Conservation (phyloP, 768 basidiomycete species). For the Boletus eberwhitei region DNA sequence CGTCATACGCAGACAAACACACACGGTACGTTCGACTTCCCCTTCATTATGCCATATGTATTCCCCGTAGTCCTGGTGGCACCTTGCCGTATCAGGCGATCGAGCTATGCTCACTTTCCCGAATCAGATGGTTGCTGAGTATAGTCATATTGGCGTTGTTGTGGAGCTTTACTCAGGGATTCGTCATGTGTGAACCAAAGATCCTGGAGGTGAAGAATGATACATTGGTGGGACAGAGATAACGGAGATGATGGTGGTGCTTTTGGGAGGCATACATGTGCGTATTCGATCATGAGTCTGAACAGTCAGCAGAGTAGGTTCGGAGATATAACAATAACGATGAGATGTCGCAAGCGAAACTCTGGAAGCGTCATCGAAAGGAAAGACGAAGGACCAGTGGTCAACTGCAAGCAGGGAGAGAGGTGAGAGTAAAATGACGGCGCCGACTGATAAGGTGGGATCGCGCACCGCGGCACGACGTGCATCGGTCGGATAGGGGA, state of each 20-base stretch:
- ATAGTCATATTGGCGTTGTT: conserved; percentile 2
- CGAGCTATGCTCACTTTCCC: neutral
- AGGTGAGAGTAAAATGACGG: neutral
- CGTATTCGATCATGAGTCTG: neutral
- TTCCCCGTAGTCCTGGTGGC: neutral
- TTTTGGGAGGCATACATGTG: neutral
- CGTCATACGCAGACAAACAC: neutral
- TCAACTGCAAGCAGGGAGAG: neutral
- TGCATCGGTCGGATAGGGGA: neutral
- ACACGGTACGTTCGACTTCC: neutral
- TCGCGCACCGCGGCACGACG: neutral
- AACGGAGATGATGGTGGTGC: neutral
- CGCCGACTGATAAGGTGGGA: conserved; percentile 12
- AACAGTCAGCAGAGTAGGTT: neutral
- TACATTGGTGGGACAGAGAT: neutral
- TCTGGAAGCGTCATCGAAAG: neutral
- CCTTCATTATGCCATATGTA: neutral
- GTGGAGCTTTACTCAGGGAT: neutral
- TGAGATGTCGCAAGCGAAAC: neutral
- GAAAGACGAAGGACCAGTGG: neutral
- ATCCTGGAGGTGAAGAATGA: neutral
- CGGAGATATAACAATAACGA: neutral
- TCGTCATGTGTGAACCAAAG: neutral
- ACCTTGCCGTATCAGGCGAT: neutral
- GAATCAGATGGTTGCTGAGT: neutral